Evolutionary conservation across 2,329 filamentous ascomycete species (phyloP).

Genomic region (Rutstroemia sydowiana): DNA sequence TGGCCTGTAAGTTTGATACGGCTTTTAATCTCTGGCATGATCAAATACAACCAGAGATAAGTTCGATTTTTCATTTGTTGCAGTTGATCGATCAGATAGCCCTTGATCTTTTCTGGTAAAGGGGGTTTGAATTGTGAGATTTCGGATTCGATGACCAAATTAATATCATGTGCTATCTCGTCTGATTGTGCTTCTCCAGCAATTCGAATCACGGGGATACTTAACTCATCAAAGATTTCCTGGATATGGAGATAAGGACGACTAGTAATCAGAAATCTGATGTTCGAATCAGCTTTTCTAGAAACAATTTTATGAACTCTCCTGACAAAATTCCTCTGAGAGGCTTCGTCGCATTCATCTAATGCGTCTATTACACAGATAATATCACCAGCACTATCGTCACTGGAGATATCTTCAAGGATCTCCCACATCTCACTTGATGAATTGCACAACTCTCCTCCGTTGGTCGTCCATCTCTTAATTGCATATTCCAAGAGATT

Average conservation of each 20-base stretch:
- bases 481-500: neutral
- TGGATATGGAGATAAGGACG: slow-evolving; percentile 5
- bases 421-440: neutral
- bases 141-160: slow-evolving; percentile 2
- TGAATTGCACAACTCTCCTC: neutral
- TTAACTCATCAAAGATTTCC: neutral
- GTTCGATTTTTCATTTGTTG: neutral
- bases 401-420: neutral
- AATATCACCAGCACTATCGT: neutral
- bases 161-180: slow-evolving; percentile 7
- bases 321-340: neutral
- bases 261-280: slow-evolving; percentile 4
- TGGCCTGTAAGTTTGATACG: neutral
- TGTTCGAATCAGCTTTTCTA: neutral
- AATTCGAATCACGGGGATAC: neutral
- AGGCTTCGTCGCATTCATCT: neutral
- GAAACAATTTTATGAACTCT: neutral
- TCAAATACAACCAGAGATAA: slow-evolving; percentile 10
- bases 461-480: neutral
- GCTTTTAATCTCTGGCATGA: neutral
- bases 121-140: neutral
- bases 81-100: neutral
- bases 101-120: neutral
- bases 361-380: slow-evolving; percentile 3
- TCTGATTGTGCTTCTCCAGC: slow-evolving; percentile 2